Base-by-base conservation (phyloP, 192 early-diverging fungal species). In the Mortierella antarctica region DNA sequence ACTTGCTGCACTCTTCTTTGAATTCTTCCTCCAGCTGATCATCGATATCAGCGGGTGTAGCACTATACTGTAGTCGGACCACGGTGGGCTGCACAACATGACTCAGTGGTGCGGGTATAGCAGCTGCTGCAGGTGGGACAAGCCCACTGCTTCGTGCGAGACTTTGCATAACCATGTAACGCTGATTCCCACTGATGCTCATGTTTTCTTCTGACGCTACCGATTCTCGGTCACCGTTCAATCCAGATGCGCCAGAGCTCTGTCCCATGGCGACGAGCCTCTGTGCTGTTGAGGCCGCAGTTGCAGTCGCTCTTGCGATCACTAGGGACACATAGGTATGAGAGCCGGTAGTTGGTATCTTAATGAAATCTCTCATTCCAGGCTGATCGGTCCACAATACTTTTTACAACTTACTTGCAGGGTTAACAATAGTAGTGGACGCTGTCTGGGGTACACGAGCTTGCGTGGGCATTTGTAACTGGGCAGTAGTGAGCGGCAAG, bases 11-110 rank as follows among this genome's bases (percentile, higher is more conserved):
- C 72, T 97, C 96, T 57, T 93, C 92, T 13, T 84, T 84, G 68
- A 97, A 94, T 72, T 97, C 96, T 1, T 88, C 90, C n/a, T 93
- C 88, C 55, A 97, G 86, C 15, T 91, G 86, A 54, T 93, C 90
- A 84, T 97, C 96, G 31, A 93, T 85, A 42, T 97, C 94, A 7
- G 87, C 85, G 11, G 90, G 82, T 8, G 85, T 83, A 39, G 92
- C 93, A 15, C 90, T 91, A 68, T 96, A 95, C 57, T 88, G 87
- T 46, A 93, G 83, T 17, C 88, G 71, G 7, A 95, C 71, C 18
- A 96, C 91, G 17, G 89, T 83, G 8, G 88, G 72, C 40, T 85
- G 84, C 55, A 73, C 54, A 15, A 51, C 46, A 21, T 18, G 20
- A 46, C 51, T 58, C 13, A 31, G 57, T 20, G 60, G 65, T 5